Evolutionary conservation across 2,329 filamentous ascomycete species (phyloP), one percentile per base, ranked within the genome.

Genomic region (Fusarium papillatum): DNA sequence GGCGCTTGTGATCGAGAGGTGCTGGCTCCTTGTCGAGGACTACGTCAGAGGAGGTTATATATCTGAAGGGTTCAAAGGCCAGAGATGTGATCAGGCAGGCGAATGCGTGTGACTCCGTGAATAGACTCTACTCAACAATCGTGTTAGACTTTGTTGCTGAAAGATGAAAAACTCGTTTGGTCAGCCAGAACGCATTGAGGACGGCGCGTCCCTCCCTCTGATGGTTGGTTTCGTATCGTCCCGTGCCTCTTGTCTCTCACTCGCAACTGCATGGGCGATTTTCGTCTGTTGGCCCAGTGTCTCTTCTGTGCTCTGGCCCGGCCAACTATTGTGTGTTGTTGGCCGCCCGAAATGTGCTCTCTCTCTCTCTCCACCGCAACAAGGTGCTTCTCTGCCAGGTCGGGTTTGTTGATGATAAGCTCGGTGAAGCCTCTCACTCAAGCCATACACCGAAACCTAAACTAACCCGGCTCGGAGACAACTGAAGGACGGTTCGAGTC

Each of bases 201-300:
- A 76, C 71, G 71, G 77, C 75, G 71, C 70, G 70, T 76, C 73
- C 73, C 68, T 78, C 69, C 63, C 57, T 68, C 64, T 60, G 67
- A 31, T 70, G 64, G 59, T 66, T 50, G 55, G 62, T 66, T 50
- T 41, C 39, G 57, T 64, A 43, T 64, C 41, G 19, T 19, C 34
- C 48, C 36, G 62, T 39, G 48, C 43, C 62, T 53, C 62, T 39
- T 38, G 62, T 64, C 29, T 39, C 62, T 66, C 53, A 38, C 36
- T 66, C 16, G 19, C 29, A 24, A 36, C 46, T 26, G 48, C 48
- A 29, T 29, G 17, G 26, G 24, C 24, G 16, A 31, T n/a, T 31
- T 26, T 31, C 22, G 31, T 64, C 31, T 50, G 62, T 34, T 36
- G 46, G 24, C 22, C 24, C 46, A 26, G 24, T 50, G 17, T 29